These are phyloP conservation scores for Pseudopyrenochaeta lycopersici DNA, from an alignment of 2,329 filamentous ascomycete genomes.

Conservation along the genomic window DNA sequence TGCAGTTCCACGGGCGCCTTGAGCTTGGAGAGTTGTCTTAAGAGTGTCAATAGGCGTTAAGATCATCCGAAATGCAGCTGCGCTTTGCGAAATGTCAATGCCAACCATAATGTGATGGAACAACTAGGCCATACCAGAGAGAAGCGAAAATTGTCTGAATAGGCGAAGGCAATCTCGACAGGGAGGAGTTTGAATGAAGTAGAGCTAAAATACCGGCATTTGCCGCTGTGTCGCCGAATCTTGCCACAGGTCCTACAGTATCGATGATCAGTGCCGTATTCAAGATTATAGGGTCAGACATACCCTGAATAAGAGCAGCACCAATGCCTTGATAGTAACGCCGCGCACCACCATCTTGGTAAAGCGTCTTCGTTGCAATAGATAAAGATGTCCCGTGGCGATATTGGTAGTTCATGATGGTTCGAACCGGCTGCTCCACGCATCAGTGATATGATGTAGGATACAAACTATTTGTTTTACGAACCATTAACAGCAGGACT, in stretches of 20 bases:
- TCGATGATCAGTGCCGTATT: not conserved
- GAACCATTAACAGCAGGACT: conserved; percentile 40
- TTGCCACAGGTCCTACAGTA: conserved; percentile 29
- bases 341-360: conserved; percentile 33
- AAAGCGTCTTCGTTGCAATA: conserved; percentile 35
- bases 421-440: conserved; percentile 40
- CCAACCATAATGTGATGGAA: too few relatives aligned
- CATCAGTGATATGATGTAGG: too few relatives aligned
- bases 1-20: conserved; percentile 30
- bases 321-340: conserved; percentile 38
- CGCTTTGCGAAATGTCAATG: too few relatives aligned
- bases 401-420: conserved; percentile 45
- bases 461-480: too few relatives aligned
- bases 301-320: conserved; percentile 35
- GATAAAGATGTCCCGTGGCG: conserved; percentile 36
- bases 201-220: conserved; percentile 41
- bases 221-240: conserved; percentile 41
- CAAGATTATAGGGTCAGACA: not conserved
- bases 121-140: too few relatives aligned
- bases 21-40: conserved; percentile 39
- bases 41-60: conserved; percentile 40
- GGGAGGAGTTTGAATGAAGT: conserved; percentile 34
- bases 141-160: conserved; percentile 41
- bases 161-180: conserved; percentile 33
- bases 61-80: conserved; percentile 37